A percentile compares a stretch with the other conserved stretches of the same genome.
Evolutionary conservation across 805 yeast genomes (phyloP).

Genomic region (Teunomyces gatunensis): DNA sequence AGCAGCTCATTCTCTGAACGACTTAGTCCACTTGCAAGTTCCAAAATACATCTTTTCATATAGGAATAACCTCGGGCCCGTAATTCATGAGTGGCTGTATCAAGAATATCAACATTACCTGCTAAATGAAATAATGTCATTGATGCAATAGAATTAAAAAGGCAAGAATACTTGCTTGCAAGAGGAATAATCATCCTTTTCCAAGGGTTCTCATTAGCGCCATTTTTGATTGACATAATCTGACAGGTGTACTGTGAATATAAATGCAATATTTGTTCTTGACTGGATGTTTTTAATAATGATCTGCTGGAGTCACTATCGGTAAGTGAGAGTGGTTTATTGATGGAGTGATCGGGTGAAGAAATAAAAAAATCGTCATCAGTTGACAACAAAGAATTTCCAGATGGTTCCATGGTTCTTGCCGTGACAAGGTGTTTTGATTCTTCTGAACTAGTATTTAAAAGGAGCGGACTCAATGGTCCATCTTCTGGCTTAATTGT

Average conservation of each 20-base stretch:
- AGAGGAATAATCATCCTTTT: constrained; percentile 54
- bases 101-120: constrained; percentile 35
- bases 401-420: neutral
- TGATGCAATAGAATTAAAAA: constrained; percentile 62
- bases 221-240: constrained; percentile 62
- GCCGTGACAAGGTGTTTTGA: neutral
- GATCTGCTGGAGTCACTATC: constrained; percentile 10
- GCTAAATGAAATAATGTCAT: constrained; percentile 62
- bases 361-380: neutral
- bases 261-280: constrained; percentile 34
- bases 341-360: neutral
- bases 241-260: constrained; percentile 38
- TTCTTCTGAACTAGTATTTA: constrained; percentile 2
- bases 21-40: constrained; percentile 55
- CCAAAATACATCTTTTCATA: constrained; percentile 60
- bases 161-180: constrained; percentile 52
- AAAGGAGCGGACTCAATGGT: constrained; percentile 29
- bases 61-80: constrained; percentile 51
- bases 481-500: constrained; percentile 13
- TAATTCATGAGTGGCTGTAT: constrained; percentile 39
- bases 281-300: constrained; percentile 27
- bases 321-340: constrained; percentile 4
- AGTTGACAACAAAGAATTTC: neutral
- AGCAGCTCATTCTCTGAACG: constrained; percentile 16
- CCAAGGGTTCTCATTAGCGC: constrained; percentile 70